Evolutionary conservation across 192 early-diverging fungal genomes (phyloP), one percentile per base, ranked within the genome.

Genomic region (Cladochytrium replicatum): DNA sequence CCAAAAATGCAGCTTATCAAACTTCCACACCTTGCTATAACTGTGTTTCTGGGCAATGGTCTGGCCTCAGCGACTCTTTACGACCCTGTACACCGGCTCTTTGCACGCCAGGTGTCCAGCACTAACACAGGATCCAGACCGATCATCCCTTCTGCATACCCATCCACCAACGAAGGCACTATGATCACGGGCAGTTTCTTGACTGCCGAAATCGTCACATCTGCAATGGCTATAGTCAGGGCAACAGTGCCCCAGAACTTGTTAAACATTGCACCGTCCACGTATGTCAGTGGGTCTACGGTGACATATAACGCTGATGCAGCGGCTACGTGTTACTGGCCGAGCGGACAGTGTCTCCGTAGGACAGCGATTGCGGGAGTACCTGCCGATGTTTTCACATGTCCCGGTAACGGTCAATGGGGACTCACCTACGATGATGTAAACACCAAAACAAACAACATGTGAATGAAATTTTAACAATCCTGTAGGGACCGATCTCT

Each of bases 351-450:
- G 15, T 62, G 60, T 41, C 22, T 40, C 8, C 60, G 60, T 23
- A 11, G 4, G 15, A 37, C 34, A 13, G 4, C 54, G 22, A 61
- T 26, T 26, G 50, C 47, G 0, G 32, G 22, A 25, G 46, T 56
- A 46, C 30, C 46, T 2, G 32, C 58, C n/a, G 60, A 62, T 28
- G 44, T 61, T 29, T 3, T 49, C 29, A 22, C 43, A 4, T 61
- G 59, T 29, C 52, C 52, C 15, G 17, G 8, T 24, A 25, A 21
- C 19, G 46, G 46, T 15, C 3, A 19, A 0, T 60, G 58, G 58
- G 58, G 58, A 22, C 6, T 60, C n/a, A 57, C 57, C 29, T 59
- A 58, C 46, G 57, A 59, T 31, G 57, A 59, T 23, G 57, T 49
- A 1, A 49, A 49, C 7, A 59, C 43, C 9, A 19, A 22, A 58